A percentile compares a stretch with the other conserved stretches of the same genome.
These are phyloP conservation scores for Strobilomyces echinocephalus DNA, from an alignment of 768 basidiomycete species.

Conservation along the genomic window DNA sequence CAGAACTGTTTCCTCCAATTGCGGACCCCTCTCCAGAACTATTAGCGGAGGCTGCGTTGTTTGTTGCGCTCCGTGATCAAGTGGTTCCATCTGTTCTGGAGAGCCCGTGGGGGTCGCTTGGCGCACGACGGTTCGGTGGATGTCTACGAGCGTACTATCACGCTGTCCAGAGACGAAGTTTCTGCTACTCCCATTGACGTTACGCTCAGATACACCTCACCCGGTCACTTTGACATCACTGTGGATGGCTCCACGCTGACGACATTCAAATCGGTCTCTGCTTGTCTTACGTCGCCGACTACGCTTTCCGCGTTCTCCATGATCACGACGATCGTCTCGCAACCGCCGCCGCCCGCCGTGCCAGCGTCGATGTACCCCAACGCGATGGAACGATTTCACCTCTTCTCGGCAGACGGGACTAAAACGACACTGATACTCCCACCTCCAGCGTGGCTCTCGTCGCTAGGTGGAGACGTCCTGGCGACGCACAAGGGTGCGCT, in stretches of 20 bases:
- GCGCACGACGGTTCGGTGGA: slow-evolving; percentile 79
- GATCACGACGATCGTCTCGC: slow-evolving; percentile 71
- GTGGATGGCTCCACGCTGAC: slow-evolving; percentile 33
- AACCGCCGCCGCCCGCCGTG: slow-evolving; percentile 48
- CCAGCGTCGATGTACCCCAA: slow-evolving; percentile 52
- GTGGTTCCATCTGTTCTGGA: slow-evolving; percentile 25
- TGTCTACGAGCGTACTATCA: slow-evolving; percentile 55
- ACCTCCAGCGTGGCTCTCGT: slow-evolving; percentile 65
- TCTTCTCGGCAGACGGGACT: slow-evolving; percentile 55
- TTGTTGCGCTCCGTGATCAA: slow-evolving; percentile 62
- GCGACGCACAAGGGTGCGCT: slow-evolving; percentile 58
- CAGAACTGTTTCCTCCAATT: slow-evolving; percentile 72
- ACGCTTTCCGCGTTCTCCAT: slow-evolving; percentile 47
- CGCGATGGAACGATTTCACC: slow-evolving; percentile 70
- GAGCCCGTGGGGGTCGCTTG: slow-evolving; percentile 68
- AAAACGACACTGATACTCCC: slow-evolving; percentile 67
- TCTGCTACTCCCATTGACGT: slow-evolving; percentile 34
- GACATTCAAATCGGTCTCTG: slow-evolving; percentile 49
- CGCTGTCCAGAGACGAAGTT: slow-evolving; percentile 54
- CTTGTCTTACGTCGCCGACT: slow-evolving; percentile 49
- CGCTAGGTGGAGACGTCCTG: slow-evolving; percentile 57
- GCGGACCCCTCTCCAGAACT: slow-evolving; percentile 54
- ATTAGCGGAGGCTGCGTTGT: slow-evolving; percentile 78
- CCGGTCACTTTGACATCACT: slow-evolving; percentile 50
- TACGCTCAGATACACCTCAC: slow-evolving; percentile 38